These are phyloP conservation scores for Psilocybe cyanescens DNA, from an alignment of 768 basidiomycete genomes.

Conservation along the genomic window DNA sequence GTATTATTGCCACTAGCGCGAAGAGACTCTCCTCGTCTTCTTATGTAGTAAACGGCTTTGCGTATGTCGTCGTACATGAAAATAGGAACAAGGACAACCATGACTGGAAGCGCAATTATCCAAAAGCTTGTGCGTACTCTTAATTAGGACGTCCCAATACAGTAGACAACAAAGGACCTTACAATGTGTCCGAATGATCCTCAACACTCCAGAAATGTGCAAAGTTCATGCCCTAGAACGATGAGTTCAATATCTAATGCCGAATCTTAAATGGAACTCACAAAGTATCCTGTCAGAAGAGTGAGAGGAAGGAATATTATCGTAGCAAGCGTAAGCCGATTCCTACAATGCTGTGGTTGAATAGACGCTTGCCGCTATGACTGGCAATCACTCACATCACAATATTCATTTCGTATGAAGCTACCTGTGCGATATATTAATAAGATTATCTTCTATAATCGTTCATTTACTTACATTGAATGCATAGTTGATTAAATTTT, in stretches of 20 bases:
- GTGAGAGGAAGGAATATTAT: slow-evolving; percentile 75
- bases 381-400: slow-evolving; percentile 50
- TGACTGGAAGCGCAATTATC: slow-evolving; percentile 65
- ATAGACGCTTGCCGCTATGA: neutral
- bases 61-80: slow-evolving; percentile 61
- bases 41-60: slow-evolving; percentile 46
- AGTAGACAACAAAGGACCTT: slow-evolving; percentile 22
- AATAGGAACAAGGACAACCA: slow-evolving; percentile 58
- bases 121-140: slow-evolving; percentile 55
- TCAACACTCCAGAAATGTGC: slow-evolving; percentile 51
- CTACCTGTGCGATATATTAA: slow-evolving; percentile 41
- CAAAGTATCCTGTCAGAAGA: slow-evolving; percentile 76
- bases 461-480: slow-evolving; percentile 56
- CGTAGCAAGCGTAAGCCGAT: slow-evolving; percentile 65
- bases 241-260: neutral
- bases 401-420: slow-evolving; percentile 69
- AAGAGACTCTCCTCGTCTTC: slow-evolving; percentile 35
- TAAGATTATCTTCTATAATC: neutral
- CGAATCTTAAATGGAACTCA: slow-evolving; percentile 30
- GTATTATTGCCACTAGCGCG: slow-evolving; percentile 1
- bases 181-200: slow-evolving; percentile 49
- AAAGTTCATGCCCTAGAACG: slow-evolving; percentile 72
- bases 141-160: neutral
- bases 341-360: slow-evolving; percentile 40
- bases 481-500: slow-evolving; percentile 71